These are phyloP conservation scores for Penicillium paneum DNA, from an alignment of 2,329 filamentous ascomycete species.

Conservation along the genomic window DNA sequence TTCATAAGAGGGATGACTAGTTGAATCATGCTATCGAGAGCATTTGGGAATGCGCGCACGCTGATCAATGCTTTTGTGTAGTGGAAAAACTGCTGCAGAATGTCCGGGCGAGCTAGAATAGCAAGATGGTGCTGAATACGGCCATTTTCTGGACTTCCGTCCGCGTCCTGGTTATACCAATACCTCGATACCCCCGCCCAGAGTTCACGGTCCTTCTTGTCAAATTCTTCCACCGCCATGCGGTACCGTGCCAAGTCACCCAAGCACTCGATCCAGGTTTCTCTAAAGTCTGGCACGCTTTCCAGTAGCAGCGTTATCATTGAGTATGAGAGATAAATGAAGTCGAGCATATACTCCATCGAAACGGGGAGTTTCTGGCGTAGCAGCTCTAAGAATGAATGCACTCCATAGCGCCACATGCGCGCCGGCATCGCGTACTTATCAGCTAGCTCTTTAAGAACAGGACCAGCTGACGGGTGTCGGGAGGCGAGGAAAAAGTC, in stretches of 20 bases:
- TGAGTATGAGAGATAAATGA: constrained; percentile 83
- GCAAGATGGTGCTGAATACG: constrained; percentile 86
- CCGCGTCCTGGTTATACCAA: constrained; percentile 82
- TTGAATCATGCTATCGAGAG: constrained; percentile 55
- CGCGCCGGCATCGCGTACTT: constrained; percentile 90
- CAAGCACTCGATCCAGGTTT: constrained; percentile 91
- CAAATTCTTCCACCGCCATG: constrained; percentile 88
- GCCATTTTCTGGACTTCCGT: constrained; percentile 70
- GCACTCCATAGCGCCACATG: constrained; percentile 93
- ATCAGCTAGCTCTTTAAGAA: constrained; percentile 64
- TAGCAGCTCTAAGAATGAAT: constrained; percentile 75
- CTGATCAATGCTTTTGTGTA: constrained; percentile 58
- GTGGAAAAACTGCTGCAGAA: constrained; percentile 57
- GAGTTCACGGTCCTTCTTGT: constrained; percentile 68
- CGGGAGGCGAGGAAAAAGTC: constrained; percentile 85
- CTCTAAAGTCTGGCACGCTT: constrained; percentile 75
- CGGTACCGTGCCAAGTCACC: constrained; percentile 81
- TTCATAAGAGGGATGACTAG: constrained; percentile 51
- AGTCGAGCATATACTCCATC: constrained; percentile 84
- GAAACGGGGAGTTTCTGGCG: constrained; percentile 71
- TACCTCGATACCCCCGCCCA: constrained; percentile 77
- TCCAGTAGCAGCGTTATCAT: constrained; percentile 88
- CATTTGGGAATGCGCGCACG: constrained; percentile 54
- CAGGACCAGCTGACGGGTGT: constrained; percentile 71
- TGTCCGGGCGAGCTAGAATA: constrained; percentile 57